These are phyloP conservation scores for Inga oerstediana DNA, from an alignment of 306 rosid species.

Conservation along the genomic window DNA sequence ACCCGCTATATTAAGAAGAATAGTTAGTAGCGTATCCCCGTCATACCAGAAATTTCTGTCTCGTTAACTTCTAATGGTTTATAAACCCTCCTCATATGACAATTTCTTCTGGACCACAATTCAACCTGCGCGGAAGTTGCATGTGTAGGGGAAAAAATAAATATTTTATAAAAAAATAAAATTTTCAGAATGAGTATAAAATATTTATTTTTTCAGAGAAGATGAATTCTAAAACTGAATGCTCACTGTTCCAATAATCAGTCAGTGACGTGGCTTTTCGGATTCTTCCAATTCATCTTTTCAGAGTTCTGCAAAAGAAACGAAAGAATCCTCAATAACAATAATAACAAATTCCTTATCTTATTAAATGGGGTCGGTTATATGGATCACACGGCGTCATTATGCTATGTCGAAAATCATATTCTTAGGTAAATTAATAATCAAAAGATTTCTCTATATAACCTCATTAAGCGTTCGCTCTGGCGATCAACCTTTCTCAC, in stretches of 20 bases:
- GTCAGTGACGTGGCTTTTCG: constrained; percentile 36
- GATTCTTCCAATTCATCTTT: constrained; percentile 49
- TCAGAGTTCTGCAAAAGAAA: constrained; percentile 5
- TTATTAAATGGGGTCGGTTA: too few relatives aligned
- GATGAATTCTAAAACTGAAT: constrained; percentile 30
- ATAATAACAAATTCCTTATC: too few relatives aligned
- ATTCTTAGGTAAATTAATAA: too few relatives aligned
- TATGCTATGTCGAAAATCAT: too few relatives aligned
- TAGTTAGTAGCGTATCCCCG: constrained; percentile 1
- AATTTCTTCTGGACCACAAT: constrained; percentile 24
- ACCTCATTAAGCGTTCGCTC: too few relatives aligned
- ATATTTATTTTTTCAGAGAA: constrained; percentile 28
- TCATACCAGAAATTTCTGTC: not conserved
- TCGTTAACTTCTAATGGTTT: not conserved
- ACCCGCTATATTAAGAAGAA: not conserved
- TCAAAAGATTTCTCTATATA: too few relatives aligned
- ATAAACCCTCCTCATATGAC: not conserved
- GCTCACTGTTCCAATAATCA: constrained; percentile 29
- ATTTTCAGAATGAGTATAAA: constrained; percentile 40
- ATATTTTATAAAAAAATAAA: not conserved
- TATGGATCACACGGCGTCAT: too few relatives aligned
- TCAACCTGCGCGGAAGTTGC: constrained; percentile 3
- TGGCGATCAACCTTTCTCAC: too few relatives aligned
- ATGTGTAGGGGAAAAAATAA: not conserved
- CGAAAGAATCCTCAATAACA: not conserved